Percentiles rank a stretch among this genome's conserved stretches.
These are phyloP conservation scores for Kodamaea fungicola DNA, from an alignment of 1,139 yeast genomes.

Conservation along the genomic window DNA sequence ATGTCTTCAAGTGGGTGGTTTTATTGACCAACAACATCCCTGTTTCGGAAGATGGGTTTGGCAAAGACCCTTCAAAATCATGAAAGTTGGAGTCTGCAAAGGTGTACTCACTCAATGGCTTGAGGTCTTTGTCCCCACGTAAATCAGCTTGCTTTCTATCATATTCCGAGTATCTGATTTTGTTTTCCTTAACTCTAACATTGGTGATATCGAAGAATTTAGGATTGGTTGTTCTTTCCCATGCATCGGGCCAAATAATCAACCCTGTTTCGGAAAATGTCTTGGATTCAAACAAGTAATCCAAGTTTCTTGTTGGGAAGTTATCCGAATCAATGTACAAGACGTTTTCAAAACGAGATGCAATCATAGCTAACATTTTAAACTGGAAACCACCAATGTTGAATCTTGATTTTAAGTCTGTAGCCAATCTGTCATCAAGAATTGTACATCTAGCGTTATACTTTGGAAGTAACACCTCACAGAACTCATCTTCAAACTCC, in stretches of 20 bases:
- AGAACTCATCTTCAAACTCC: conserved; percentile 51
- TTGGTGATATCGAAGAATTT: conserved; percentile 44
- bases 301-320: conserved; percentile 55
- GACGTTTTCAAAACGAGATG: conserved; percentile 57
- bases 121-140: conserved; percentile 17
- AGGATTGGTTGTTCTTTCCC: conserved; percentile 50
- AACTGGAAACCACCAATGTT: conserved; percentile 57
- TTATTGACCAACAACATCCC: conserved; percentile 61
- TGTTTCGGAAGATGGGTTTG: conserved; percentile 63
- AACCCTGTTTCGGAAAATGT: conserved; percentile 41
- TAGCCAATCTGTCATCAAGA: conserved; percentile 31
- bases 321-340: conserved; percentile 68
- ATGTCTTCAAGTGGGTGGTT: conserved; percentile 45
- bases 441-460: conserved; percentile 56
- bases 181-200: conserved; percentile 34
- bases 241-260: conserved; percentile 51
- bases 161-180: conserved; percentile 31
- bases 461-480: conserved; percentile 47
- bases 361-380: conserved; percentile 58
- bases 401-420: conserved; percentile 23
- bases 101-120: conserved; percentile 29
- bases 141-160: conserved; percentile 25
- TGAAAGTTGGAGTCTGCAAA: conserved; percentile 43
- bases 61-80: conserved; percentile 54
- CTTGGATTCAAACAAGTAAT: conserved; percentile 42